Evolutionary conservation across 495 filamentous ascomycete genomes (phyloP).

Genomic region (Talaromyces trachyspermus): DNA sequence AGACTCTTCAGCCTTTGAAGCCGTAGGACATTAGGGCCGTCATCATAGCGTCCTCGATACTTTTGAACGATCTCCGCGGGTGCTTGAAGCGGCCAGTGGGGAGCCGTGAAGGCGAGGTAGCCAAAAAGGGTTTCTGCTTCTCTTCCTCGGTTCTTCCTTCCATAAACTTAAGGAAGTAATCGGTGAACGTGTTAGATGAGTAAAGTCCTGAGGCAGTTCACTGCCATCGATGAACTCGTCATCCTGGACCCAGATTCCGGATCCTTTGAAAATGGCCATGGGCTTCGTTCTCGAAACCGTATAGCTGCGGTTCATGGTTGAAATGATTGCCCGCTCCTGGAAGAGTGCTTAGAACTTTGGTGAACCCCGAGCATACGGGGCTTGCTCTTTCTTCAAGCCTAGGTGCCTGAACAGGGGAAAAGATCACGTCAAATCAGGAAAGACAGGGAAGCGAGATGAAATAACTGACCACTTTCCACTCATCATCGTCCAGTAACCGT

Average conservation of each 20-base stretch:
- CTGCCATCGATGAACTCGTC: constrained; percentile 24
- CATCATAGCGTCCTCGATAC: constrained; percentile 35
- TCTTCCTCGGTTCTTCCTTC: constrained; percentile 32
- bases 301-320: no score
- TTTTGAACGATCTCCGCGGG: constrained; percentile 22
- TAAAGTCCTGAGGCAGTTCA: constrained; percentile 34
- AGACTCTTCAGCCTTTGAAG: constrained; percentile 23
- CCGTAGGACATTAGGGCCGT: constrained; percentile 32
- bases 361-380: constrained; percentile 12
- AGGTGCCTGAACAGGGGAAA: no score
- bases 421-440: no score
- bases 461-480: constrained; percentile 51
- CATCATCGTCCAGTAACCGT: constrained; percentile 45
- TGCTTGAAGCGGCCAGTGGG: constrained; percentile 41
- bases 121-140: constrained; percentile 35
- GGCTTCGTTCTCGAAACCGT: constrained; percentile 28
- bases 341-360: constrained; percentile 21
- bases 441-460: no score
- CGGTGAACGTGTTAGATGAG: constrained; percentile 29
- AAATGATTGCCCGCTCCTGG: constrained; percentile 41
- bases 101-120: constrained; percentile 36
- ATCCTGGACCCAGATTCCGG: constrained; percentile 21
- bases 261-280: background rate
- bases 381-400: constrained; percentile 10
- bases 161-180: constrained; percentile 30